Percentiles rank a stretch among this genome's conserved stretches.
Evolutionary conservation across 441 rosid genomes (phyloP).

Genomic region (Erodium texanum): DNA sequence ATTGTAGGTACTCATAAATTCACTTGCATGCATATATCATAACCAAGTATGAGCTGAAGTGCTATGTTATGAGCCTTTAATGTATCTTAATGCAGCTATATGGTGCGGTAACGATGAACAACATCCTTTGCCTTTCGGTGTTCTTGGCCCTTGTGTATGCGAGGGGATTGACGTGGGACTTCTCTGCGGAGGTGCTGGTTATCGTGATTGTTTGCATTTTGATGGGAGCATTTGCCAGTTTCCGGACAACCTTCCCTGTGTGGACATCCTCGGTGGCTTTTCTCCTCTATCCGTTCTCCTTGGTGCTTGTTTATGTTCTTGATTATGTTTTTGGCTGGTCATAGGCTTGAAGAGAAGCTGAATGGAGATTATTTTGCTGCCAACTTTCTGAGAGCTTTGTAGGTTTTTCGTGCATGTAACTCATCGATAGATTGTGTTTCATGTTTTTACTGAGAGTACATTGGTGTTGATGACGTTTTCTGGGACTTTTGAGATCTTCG

Average conservation of each 20-base stretch:
- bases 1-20: too few species aligned
- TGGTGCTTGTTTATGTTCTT: slow-evolving; percentile 74
- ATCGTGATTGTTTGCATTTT: slow-evolving; percentile 67
- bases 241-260: slow-evolving; percentile 72
- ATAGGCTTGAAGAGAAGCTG: slow-evolving; percentile 21
- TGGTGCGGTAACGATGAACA: slow-evolving; percentile 83
- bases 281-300: slow-evolving; percentile 65
- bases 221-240: slow-evolving; percentile 72
- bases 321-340: slow-evolving; percentile 80
- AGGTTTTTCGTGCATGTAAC: too few species aligned
- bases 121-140: slow-evolving; percentile 71
- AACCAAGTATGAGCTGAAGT: background rate
- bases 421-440: too few species aligned
- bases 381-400: too few species aligned
- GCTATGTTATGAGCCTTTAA: background rate
- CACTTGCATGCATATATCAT: too few species aligned
- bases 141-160: slow-evolving; percentile 75
- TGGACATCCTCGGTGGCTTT: slow-evolving; percentile 71
- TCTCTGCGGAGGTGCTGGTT: slow-evolving; percentile 67
- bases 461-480: too few species aligned
- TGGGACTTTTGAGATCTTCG: too few species aligned
- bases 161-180: slow-evolving; percentile 85
- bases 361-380: too few species aligned
- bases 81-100: slow-evolving; percentile 28
- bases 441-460: too few species aligned